Base-by-base conservation (phyloP, 768 basidiomycete genomes). In the Chlorophyllum brunneum region DNA sequence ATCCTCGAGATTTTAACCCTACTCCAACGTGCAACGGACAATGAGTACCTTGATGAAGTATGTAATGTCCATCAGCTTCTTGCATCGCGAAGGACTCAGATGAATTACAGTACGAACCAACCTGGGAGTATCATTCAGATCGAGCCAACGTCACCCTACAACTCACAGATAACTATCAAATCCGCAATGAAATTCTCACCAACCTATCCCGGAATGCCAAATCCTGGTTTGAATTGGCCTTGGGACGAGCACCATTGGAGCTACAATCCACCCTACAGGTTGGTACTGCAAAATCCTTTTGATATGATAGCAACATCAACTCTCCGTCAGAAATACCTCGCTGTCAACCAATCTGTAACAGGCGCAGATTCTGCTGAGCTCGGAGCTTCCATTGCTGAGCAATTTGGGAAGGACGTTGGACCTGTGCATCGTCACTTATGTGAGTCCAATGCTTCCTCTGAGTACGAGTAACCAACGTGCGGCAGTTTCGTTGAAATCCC, bases 251-350 rank as follows among this genome's bases (percentile, higher is more conserved):
- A 1, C 95, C 95, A 0, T 80, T 94, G 64, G 95, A 97, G 65
- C 70, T 98, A 42, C 93, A 95, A 56, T 90, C 93, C 0, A 92
- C 92, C 0, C 71, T 99, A 48, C 93, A 95, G 79, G 93, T 89
- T 61, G 37, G 74, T 61, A 29, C 11, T 11, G n/a, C 10, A 16
- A 41, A 37, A 42, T 8, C 9, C 15, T 50, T 52, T 48, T 22
- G 24, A n/a, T 26, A 23, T 39, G 8, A 33, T 48, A 26, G 7
- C 31, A 8, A 48, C 27, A 23, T 56, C 49, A 51, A 49, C 26
- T 20, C 22, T 47, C 22, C 26, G 18, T n/a, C 26, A 97, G 92
- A 90, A 88, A 81, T 98, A 99, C 65, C 79, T 98, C 22, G 79
- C 87, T 41, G 74, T 85, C 23, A 86, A 85, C 58, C 82, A 86